Percentiles rank a stretch among this genome's conserved stretches.
These are phyloP conservation scores for Talaromyces ruber DNA, from an alignment of 495 filamentous ascomycete species.

Conservation along the genomic window DNA sequence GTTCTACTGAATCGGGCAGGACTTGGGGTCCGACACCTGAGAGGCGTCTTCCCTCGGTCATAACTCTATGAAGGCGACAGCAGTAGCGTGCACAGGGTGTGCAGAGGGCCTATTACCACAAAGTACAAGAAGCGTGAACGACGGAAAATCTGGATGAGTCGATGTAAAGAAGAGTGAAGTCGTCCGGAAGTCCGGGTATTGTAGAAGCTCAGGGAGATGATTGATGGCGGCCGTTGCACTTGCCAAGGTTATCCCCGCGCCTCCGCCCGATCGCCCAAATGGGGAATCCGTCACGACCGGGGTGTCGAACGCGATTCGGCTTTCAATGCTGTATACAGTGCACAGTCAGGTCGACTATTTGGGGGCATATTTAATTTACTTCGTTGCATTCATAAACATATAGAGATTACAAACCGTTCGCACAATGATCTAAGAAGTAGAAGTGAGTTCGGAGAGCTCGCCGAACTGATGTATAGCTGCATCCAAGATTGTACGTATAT, in stretches of 20 bases:
- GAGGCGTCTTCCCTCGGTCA: slow-evolving; percentile 5
- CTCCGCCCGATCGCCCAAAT: background rate
- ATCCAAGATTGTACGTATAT: background rate
- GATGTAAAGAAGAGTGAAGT: background rate
- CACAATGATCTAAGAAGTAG: background rate
- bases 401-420: background rate
- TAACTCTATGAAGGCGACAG: slow-evolving; percentile 1
- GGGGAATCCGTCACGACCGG: background rate
- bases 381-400: background rate
- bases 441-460: background rate
- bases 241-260: background rate
- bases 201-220: background rate
- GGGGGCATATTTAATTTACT: background rate
- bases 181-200: background rate
- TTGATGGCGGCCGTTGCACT: background rate
- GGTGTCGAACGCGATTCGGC: background rate
- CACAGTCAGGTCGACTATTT: background rate
- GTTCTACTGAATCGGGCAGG: background rate
- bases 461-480: background rate
- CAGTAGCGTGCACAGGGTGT: background rate
- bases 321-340: background rate
- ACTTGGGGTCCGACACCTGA: slow-evolving; percentile 7
- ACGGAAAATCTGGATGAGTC: background rate
- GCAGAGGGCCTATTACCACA: background rate
- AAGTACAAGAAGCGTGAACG: background rate